Evolutionary conservation across 2,329 filamentous ascomycete species (phyloP).

Genomic region (Cucurbitaria berberidis): DNA sequence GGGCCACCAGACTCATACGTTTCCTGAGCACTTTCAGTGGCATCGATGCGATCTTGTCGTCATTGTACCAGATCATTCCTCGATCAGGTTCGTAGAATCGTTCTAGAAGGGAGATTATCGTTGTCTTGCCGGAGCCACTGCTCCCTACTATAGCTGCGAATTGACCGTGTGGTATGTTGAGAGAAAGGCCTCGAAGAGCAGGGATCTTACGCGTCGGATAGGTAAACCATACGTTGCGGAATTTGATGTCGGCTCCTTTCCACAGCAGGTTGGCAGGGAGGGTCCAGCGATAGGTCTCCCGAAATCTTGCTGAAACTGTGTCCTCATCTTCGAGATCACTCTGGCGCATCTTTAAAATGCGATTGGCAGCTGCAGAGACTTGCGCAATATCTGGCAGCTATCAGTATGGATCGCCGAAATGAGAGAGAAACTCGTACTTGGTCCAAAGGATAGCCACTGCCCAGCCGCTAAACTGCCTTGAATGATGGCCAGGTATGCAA

Average conservation of each 20-base stretch:
- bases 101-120: constrained; percentile 88
- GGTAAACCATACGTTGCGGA: constrained; percentile 84
- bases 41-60: constrained; percentile 63
- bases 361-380: constrained; percentile 27
- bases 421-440: constrained; percentile 22
- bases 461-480: constrained; percentile 36
- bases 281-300: constrained; percentile 11
- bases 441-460: constrained; percentile 35
- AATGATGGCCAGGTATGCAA: constrained; percentile 35
- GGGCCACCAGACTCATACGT: constrained; percentile 71
- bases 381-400: constrained; percentile 30
- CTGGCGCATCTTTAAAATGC: constrained; percentile 24
- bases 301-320: neutral
- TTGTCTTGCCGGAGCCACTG: constrained; percentile 91
- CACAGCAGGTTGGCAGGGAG: constrained; percentile 8
- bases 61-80: constrained; percentile 70
- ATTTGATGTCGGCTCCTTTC: constrained; percentile 62
- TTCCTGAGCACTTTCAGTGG: constrained; percentile 56
- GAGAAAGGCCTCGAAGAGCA: constrained; percentile 67
- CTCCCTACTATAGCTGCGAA: constrained; percentile 57
- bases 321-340: constrained; percentile 2
- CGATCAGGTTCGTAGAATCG: constrained; percentile 86
- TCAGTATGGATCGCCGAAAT: neutral
- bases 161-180: constrained; percentile 61
- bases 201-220: constrained; percentile 90